These are phyloP conservation scores for Leccinum rimulosum DNA, from an alignment of 768 basidiomycete genomes.

Conservation along the genomic window DNA sequence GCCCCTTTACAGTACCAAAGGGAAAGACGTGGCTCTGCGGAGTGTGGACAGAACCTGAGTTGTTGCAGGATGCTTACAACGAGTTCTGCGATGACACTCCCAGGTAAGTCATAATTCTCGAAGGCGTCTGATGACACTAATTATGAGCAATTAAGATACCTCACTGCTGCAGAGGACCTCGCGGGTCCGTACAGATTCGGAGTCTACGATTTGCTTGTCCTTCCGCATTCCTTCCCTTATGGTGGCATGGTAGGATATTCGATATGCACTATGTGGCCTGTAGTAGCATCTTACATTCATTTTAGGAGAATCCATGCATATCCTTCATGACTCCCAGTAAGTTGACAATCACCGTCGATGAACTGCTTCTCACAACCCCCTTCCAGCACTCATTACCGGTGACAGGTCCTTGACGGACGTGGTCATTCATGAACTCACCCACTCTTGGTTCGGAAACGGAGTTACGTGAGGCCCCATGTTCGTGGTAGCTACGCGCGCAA, in stretches of 20 bases:
- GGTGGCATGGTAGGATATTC: constrained; percentile 70
- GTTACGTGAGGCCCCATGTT: constrained; percentile 54
- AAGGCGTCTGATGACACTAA: background rate
- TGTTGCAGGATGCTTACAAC: constrained; percentile 74
- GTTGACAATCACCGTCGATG: constrained; percentile 12
- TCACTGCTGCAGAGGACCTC: constrained; percentile 69
- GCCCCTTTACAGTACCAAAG: constrained; percentile 52
- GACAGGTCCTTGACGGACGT: constrained; percentile 88
- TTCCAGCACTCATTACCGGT: constrained; percentile 73
- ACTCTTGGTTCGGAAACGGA: constrained; percentile 94
- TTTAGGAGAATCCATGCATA: constrained; percentile 84
- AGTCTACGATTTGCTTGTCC: constrained; percentile 84
- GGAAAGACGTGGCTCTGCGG: constrained; percentile 80
- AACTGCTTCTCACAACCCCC: background rate
- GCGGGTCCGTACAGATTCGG: constrained; percentile 78
- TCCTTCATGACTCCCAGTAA: constrained; percentile 86
- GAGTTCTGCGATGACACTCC: constrained; percentile 89
- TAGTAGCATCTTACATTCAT: background rate
- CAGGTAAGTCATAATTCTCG: constrained; percentile 39
- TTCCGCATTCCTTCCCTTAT: constrained; percentile 92
- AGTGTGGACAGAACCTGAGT: constrained; percentile 88
- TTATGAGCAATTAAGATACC: constrained; percentile 47
- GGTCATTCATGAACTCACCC: constrained; percentile 81
- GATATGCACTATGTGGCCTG: background rate
- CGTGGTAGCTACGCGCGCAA: background rate